These are phyloP conservation scores for Pestalotiopsis sp. DNA, from an alignment of 2,329 filamentous ascomycete species.

Conservation along the genomic window DNA sequence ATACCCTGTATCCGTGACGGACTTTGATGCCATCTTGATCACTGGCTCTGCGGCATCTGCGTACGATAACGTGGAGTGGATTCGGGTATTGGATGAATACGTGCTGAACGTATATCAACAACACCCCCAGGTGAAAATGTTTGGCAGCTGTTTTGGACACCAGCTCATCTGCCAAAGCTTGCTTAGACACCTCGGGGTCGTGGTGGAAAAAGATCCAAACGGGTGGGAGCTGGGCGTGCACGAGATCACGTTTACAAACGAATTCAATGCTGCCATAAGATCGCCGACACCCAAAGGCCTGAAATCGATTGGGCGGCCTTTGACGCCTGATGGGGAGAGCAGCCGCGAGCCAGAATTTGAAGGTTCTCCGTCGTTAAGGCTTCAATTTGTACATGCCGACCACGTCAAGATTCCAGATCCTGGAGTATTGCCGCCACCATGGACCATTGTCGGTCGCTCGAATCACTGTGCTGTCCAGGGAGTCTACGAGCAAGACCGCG, in stretches of 20 bases:
- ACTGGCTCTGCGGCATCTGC: conserved; percentile 32
- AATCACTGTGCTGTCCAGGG: conserved; percentile 36
- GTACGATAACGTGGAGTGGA: conserved; percentile 13
- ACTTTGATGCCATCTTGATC: conserved; percentile 36
- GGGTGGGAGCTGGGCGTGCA: conserved; percentile 27
- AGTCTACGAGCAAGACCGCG: conserved; percentile 32
- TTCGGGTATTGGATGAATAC: conserved; percentile 3
- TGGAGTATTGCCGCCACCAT: conserved; percentile 9
- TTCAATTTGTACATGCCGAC: conserved; percentile 38
- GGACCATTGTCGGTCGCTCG: conserved; percentile 19
- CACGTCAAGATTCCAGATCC: conserved; percentile 18
- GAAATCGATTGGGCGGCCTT: background rate
- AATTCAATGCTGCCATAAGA: conserved; percentile 21
- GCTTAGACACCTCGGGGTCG: conserved; percentile 25
- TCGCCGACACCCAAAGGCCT: background rate
- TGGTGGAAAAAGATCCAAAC: conserved; percentile 18
- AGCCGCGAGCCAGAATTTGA: background rate
- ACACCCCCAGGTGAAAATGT: conserved; percentile 31
- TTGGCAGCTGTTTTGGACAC: conserved; percentile 41
- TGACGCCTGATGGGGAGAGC: background rate
- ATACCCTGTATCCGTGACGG: conserved; percentile 28
- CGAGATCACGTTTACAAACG: conserved; percentile 16
- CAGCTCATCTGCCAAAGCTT: conserved; percentile 37
- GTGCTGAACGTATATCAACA: conserved; percentile 26
- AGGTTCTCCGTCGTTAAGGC: conserved; percentile 17